phyloP scores from a whole-genome alignment of 1,284 basidiomycete species.

The Farysia itapuensis region DNA sequence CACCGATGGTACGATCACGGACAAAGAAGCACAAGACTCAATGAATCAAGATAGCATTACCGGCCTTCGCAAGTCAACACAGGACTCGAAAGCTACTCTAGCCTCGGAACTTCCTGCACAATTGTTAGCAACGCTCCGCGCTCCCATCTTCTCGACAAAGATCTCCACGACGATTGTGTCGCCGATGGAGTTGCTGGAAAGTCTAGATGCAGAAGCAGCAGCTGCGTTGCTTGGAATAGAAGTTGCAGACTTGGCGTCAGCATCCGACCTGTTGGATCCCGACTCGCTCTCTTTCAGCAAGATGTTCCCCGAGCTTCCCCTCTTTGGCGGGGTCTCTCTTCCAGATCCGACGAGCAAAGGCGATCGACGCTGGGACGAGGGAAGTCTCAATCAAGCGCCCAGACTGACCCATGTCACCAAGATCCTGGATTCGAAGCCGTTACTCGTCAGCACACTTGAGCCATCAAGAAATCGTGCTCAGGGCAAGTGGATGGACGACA shows the following conservation, averaged over 20 bases:
- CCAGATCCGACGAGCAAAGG: conserved; percentile 52
- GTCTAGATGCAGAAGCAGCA: conserved; percentile 42
- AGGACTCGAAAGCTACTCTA: conserved; percentile 44
- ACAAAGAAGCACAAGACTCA: not conserved
- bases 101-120: conserved; percentile 44
- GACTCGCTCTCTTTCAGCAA: conserved; percentile 40
- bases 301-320: conserved; percentile 64
- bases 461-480: conserved; percentile 63
- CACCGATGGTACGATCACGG: not conserved
- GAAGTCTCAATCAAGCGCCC: conserved; percentile 40
- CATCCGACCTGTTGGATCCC: conserved; percentile 34
- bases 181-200: conserved; percentile 42
- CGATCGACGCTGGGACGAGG: conserved; percentile 63
- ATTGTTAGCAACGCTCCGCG: conserved; percentile 48
- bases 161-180: conserved; percentile 48
- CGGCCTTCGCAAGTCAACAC: conserved; percentile 16
- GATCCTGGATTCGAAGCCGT: conserved; percentile 65
- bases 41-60: not conserved
- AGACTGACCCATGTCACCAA: conserved; percentile 63
- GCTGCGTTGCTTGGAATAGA: conserved; percentile 46
- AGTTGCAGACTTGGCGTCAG: conserved; percentile 22
- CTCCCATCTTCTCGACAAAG: conserved; percentile 53
- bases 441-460: conserved; percentile 65
- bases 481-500: conserved; percentile 62
- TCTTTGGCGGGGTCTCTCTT: conserved; percentile 58